Evolutionary conservation across 192 early-diverging fungal genomes (phyloP).

Genomic region (Helicostylum pulchrum): DNA sequence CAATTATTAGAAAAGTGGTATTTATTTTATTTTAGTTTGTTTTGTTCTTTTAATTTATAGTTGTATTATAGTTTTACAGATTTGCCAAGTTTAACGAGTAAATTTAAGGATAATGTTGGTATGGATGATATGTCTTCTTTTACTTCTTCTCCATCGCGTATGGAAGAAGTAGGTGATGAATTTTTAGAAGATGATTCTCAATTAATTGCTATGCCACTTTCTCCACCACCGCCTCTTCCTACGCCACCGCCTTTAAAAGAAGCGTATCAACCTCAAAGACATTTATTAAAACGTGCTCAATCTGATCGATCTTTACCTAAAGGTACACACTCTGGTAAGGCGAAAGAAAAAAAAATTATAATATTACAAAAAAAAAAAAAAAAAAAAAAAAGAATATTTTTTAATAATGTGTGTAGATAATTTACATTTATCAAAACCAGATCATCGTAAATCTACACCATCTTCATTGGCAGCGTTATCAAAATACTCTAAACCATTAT

Average conservation of each 20-base stretch:
- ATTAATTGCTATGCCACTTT: background rate
- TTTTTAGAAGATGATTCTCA: background rate
- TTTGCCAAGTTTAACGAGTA: background rate
- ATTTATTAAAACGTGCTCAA: background rate
- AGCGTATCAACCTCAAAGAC: too few species aligned
- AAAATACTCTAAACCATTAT: background rate
- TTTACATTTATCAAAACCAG: background rate
- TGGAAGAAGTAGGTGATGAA: background rate
- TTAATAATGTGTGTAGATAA: too few species aligned
- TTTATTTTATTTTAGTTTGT: background rate
- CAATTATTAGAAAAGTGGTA: conserved; percentile 8
- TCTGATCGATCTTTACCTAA: background rate
- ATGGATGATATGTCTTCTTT: conserved; percentile 2
- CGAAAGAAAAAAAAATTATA: background rate
- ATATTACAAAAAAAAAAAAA: too few species aligned
- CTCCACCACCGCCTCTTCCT: too few species aligned
- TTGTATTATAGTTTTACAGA: conserved; percentile 5
- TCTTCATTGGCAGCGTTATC: background rate
- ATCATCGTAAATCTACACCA: background rate
- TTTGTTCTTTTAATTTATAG: background rate
- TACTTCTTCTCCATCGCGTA: too few species aligned
- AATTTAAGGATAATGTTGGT: conserved; percentile 6
- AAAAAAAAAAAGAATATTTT: too few species aligned
- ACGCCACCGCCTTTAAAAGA: too few species aligned
- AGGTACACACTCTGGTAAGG: background rate